Evolutionary conservation across 257 asterid species (phyloP), one percentile per base, ranked within the genome.

Genomic region (Lantana camara): DNA sequence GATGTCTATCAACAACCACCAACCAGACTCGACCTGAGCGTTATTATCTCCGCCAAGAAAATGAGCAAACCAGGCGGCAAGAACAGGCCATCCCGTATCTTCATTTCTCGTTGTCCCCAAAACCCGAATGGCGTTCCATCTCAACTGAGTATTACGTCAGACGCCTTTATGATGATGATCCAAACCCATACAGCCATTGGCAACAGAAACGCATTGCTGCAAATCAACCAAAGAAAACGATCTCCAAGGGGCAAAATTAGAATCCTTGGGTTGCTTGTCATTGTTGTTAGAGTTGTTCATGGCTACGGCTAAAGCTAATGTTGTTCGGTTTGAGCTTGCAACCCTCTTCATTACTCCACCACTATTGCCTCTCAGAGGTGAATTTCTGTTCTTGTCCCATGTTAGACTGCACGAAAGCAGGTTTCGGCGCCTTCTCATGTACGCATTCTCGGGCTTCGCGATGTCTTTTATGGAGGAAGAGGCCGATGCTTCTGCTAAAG

Each of bases 201-300:
- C 51, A 47, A 40, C 42, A 1, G 82, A 49, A 21, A 34, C 73
- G 49, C 79, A 68, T 1, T 73, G 79, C 16, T 74, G 83, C 60
- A 85, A 62, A 73, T 85, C 89, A 40, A 78, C 81, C 54, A 73
- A 62, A 21, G 91, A 82, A 42, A 75, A 74, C 1, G 91, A 82
- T 59, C 83, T 73, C 81, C 85, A 79, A 0, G 69, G 64, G 0
- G 73, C 27, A 0, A 40, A 15, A 7, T 37, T 68, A 9, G 23
- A 41, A 29, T 41, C 38, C 2, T 17, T 24, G 9, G 15, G 15
- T 9, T 12, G 15, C 23, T 27, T 66, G 35, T 52, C 46, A 57
- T 40, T 35, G 29, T 32, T 63, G 29, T 32, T 63, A 9, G 70
- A 61, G 54, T 42, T 37, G 67, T 55, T 71, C 72, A 67, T 55